Percentiles rank a stretch among this genome's conserved stretches.
Conservation (phyloP, 345 rosid species). For the Eucalyptus regnans region DNA sequence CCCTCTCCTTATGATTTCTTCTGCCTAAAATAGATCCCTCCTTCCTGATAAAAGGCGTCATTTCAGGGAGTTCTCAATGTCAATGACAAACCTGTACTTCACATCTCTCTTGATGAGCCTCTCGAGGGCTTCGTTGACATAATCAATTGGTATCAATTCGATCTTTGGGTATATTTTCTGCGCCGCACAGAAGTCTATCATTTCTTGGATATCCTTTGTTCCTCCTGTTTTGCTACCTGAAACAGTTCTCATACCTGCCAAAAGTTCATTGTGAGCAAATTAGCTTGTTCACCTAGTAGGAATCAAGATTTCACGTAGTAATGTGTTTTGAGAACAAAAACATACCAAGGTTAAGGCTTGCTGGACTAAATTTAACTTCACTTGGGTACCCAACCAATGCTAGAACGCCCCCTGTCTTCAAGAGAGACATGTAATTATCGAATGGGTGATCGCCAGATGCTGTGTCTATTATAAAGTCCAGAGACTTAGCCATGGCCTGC, state of each 20-base stretch:
- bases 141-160: conserved; percentile 59
- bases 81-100: conserved; percentile 82
- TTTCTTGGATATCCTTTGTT: conserved; percentile 58
- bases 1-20: background rate
- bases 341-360: conserved; percentile 46
- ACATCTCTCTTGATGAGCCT: conserved; percentile 63
- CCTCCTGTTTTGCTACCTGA: conserved; percentile 73
- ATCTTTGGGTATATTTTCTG: conserved; percentile 62
- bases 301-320: background rate
- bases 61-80: conserved; percentile 53
- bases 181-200: conserved; percentile 69
- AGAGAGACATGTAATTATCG: conserved; percentile 68
- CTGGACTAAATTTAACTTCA: conserved; percentile 70
- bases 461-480: conserved; percentile 74
- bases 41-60: background rate
- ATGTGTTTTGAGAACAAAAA: background rate
- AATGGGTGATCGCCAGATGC: conserved; percentile 83
- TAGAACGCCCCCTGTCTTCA: conserved; percentile 53
- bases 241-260: conserved; percentile 50
- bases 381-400: conserved; percentile 72
- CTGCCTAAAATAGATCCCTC: background rate
- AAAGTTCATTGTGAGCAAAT: background rate
- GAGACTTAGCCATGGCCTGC: conserved; percentile 49
- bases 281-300: background rate
- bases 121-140: conserved; percentile 65